These are phyloP conservation scores for Potentilla sterilis DNA, from an alignment of 306 rosid species.

Conservation along the genomic window DNA sequence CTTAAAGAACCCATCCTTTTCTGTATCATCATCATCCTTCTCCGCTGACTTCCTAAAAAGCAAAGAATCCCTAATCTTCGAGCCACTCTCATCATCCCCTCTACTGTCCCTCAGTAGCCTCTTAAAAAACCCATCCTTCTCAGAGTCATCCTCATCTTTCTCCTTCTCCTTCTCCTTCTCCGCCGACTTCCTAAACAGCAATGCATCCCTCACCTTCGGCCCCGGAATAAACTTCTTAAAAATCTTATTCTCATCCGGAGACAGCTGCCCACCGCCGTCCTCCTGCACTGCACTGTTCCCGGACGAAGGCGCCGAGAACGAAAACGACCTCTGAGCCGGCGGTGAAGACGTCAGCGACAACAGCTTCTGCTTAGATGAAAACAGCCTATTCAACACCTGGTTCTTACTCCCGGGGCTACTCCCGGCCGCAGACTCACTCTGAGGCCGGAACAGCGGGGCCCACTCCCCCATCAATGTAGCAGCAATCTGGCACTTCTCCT, in stretches of 20 bases:
- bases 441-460: slow-evolving; percentile 60
- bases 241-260: slow-evolving; percentile 74
- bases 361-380: slow-evolving; percentile 74
- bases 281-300: slow-evolving; percentile 50
- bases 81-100: slow-evolving; percentile 75
- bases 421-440: slow-evolving; percentile 21
- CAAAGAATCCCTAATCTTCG: slow-evolving; percentile 67
- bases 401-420: slow-evolving; percentile 59
- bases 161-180: slow-evolving; percentile 39
- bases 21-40: slow-evolving; percentile 71
- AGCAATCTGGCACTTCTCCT: slow-evolving; percentile 83
- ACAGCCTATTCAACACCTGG: slow-evolving; percentile 67
- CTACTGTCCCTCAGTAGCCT: slow-evolving; percentile 79
- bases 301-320: slow-evolving; percentile 60
- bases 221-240: slow-evolving; percentile 81
- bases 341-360: slow-evolving; percentile 76
- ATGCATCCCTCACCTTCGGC: slow-evolving; percentile 77
- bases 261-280: slow-evolving; percentile 44
- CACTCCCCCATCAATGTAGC: slow-evolving; percentile 95
- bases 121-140: slow-evolving; percentile 88
- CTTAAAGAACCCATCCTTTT: slow-evolving; percentile 83
- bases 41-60: slow-evolving; percentile 72
- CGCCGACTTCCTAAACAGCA: slow-evolving; percentile 74
- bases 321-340: slow-evolving; percentile 50
- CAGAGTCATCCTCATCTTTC: slow-evolving; percentile 66